Percentiles rank a stretch among this genome's conserved stretches.
Evolutionary conservation across 768 basidiomycete species (phyloP).

Genomic region (Fibroporia radiculosa): DNA sequence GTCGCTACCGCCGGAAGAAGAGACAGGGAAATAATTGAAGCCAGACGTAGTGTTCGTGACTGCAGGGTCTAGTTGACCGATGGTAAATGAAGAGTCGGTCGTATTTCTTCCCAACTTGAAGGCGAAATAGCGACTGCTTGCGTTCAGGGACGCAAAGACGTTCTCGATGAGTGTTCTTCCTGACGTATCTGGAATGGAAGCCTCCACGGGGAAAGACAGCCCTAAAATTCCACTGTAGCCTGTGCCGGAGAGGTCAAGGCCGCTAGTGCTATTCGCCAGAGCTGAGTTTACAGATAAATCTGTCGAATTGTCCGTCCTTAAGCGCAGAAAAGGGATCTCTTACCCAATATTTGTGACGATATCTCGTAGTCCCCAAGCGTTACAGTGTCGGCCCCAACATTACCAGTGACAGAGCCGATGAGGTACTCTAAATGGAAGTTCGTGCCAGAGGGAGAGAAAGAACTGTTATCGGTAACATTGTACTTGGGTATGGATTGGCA

Average conservation of each 20-base stretch:
- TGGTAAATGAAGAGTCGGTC: constrained; percentile 38
- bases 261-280: constrained; percentile 34
- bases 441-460: constrained; percentile 22
- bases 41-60: constrained; percentile 24
- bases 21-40: constrained; percentile 33
- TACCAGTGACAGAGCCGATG: constrained; percentile 41
- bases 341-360: constrained; percentile 41
- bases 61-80: constrained; percentile 39
- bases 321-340: neutral
- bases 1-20: constrained; percentile 18
- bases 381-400: constrained; percentile 38
- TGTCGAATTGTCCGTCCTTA: neutral
- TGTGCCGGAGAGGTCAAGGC: constrained; percentile 35
- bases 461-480: constrained; percentile 22
- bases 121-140: constrained; percentile 39
- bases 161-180: constrained; percentile 43
- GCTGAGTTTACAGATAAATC: constrained; percentile 23
- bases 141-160: constrained; percentile 34
- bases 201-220: constrained; percentile 40
- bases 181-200: constrained; percentile 35
- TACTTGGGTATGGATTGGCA: constrained; percentile 39
- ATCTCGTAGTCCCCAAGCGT: constrained; percentile 38
- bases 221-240: constrained; percentile 52
- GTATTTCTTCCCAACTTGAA: constrained; percentile 37
- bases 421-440: constrained; percentile 44